Conservation (phyloP, 345 rosid species). For the Litchi chinensis region DNA sequence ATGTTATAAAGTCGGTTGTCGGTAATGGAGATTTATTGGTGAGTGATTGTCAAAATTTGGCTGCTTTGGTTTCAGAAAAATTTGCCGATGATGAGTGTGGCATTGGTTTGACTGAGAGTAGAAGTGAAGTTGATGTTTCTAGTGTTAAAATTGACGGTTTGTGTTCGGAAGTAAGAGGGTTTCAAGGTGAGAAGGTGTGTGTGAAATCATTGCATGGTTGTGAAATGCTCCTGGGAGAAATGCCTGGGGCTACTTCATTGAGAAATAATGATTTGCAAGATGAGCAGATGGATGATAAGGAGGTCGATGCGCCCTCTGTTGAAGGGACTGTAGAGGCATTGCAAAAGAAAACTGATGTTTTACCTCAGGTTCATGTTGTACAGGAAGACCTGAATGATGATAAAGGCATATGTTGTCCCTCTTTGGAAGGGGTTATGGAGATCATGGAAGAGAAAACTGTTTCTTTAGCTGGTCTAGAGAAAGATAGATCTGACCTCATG, state of each 20-base stretch:
- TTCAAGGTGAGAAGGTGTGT: conserved; percentile 10
- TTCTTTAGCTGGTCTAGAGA: conserved; percentile 2
- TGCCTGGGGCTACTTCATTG: background rate
- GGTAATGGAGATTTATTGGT: conserved; percentile 10
- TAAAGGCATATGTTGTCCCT: conserved; percentile 1
- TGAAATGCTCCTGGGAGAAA: conserved; percentile 23
- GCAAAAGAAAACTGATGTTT: conserved; percentile 18
- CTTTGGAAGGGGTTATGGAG: conserved; percentile 4
- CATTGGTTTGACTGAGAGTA: conserved; percentile 16
- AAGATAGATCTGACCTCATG: background rate
- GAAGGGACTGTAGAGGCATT: conserved; percentile 4
- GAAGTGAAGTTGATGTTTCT: conserved; percentile 16
- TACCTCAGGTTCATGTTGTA: conserved; percentile 11
- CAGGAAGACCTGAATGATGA: conserved; percentile 14
- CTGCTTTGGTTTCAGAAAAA: conserved; percentile 3
- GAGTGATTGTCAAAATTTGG: conserved; percentile 12
- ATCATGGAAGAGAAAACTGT: conserved; percentile 21
- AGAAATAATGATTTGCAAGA: conserved; percentile 15
- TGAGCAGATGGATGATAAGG: conserved; percentile 2
- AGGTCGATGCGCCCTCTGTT: background rate
- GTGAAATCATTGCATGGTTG: conserved; percentile 20
- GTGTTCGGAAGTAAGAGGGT: conserved; percentile 24
- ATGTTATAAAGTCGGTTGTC: conserved; percentile 15
- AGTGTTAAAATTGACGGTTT: conserved; percentile 9
- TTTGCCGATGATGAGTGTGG: conserved; percentile 4